phyloP scores from a whole-genome alignment of 257 asterid species.

The Nicotiana tabacum region DNA sequence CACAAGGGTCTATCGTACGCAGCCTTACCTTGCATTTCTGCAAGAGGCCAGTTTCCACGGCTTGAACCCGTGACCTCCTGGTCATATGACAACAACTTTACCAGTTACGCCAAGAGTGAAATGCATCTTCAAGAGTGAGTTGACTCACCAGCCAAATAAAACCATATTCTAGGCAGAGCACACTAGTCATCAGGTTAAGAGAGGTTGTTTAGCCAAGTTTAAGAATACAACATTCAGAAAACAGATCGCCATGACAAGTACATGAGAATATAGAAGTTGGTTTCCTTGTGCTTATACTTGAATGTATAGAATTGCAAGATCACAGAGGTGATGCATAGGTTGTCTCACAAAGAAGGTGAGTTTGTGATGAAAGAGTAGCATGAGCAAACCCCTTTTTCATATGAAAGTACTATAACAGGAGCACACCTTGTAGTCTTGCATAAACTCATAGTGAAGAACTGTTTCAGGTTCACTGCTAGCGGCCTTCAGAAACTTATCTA shows the following conservation, averaged over 20 bases:
- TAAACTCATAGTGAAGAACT: constrained; percentile 94
- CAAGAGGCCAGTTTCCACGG: too few relatives aligned
- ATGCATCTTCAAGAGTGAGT: background rate
- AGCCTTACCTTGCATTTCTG: too few relatives aligned
- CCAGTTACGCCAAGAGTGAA: background rate
- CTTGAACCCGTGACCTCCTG: too few relatives aligned
- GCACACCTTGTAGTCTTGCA: constrained; percentile 98
- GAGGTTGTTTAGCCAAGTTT: background rate
- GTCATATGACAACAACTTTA: too few relatives aligned
- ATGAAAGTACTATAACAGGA: background rate
- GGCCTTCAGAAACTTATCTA: constrained; percentile 93
- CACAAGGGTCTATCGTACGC: too few relatives aligned
- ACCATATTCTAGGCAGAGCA: background rate
- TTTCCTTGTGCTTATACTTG: constrained; percentile 1
- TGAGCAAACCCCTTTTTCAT: background rate
- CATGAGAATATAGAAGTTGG: background rate
- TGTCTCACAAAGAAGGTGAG: background rate
- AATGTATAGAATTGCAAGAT: constrained; percentile 2
- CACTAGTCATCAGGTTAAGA: background rate
- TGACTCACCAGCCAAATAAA: background rate
- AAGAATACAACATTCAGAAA: background rate
- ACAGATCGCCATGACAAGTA: background rate
- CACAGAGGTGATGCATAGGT: background rate
- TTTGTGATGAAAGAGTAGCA: background rate
- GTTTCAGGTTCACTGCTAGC: constrained; percentile 98